Evolutionary conservation across 768 basidiomycete genomes (phyloP), one percentile per base, ranked within the genome.

Genomic region (Suillus subalutaceus): DNA sequence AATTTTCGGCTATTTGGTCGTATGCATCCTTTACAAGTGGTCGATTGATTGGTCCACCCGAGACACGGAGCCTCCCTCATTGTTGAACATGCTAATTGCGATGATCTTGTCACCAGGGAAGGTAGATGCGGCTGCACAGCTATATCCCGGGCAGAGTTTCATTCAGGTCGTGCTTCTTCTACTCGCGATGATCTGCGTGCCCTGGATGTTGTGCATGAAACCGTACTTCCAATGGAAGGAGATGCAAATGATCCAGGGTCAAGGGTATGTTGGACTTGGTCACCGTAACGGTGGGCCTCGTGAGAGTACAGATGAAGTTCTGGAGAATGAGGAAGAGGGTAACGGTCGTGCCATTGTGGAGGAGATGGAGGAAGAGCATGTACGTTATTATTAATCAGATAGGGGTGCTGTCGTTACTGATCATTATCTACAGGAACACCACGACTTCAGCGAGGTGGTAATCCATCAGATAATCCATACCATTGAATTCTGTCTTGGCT

Each of bases 391-490:
- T 67, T 18, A 32, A 71, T 44, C 68, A 55, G 64, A 63, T 65
- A 46, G 63, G 63, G 46, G 40, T 30, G 50, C 30, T 62, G 43
- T 64, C 38, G 48, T 38, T 65, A 62, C 63, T 66, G 52, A 71
- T 65, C 26, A 35, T 62, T 68, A 57, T 64, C 63, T 52, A 68
- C 74, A 90, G 86, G 88, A 95, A 80, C 84, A 92, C 58, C 94
- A 96, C 76, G 95, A 97, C 73, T 94, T 98, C 78, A 83, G 95
- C 74, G 97, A 99, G 78, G 88, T 97, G 66, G 87, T 97, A 30
- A 93, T 99, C 66, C 97, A 99, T 79, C 97, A 99, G 78, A 84
- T 97, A 68, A 99, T 99, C 73, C 97, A 99, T 79, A 97, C 96
- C 32, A 98, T 99, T 79, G 97, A 99, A 81, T 99, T 99, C 80